Evolutionary conservation across 116 monocot genomes (phyloP).

Genomic region (Iris pallida): DNA sequence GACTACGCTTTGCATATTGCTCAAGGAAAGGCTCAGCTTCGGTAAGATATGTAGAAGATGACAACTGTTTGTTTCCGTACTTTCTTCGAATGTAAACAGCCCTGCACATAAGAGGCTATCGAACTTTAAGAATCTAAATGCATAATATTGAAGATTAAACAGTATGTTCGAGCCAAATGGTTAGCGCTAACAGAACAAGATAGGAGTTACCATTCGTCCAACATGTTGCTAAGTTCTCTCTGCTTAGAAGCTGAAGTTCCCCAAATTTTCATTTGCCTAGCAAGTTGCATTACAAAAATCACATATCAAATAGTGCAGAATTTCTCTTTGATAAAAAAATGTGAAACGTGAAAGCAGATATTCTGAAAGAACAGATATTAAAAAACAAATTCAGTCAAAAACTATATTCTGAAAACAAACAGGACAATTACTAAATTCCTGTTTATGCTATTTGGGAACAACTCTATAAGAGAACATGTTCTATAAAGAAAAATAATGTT

Average conservation of each 20-base stretch:
- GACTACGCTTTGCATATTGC: constrained; percentile 76
- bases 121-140: background rate
- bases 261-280: constrained; percentile 93
- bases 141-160: background rate
- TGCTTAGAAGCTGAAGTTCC: constrained; percentile 86
- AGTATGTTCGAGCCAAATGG: background rate
- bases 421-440: no score
- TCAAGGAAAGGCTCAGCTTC: constrained; percentile 99
- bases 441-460: no score
- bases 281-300: background rate
- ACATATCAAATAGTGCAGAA: no score
- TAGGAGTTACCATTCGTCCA: constrained; percentile 87
- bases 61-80: constrained; percentile 73
- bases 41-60: constrained; percentile 72
- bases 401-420: no score
- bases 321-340: no score
- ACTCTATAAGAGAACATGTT: no score
- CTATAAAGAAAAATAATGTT: no score
- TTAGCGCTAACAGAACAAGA: constrained; percentile 7
- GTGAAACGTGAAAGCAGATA: no score
- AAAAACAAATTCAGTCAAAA: no score
- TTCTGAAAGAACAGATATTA: no score
- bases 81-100: constrained; percentile 89
- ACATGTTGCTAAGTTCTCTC: constrained; percentile 78
- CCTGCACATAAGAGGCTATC: constrained; percentile 35